Evolutionary conservation across 2,329 filamentous ascomycete species (phyloP).

Genomic region (Chaetomium globosum): DNA sequence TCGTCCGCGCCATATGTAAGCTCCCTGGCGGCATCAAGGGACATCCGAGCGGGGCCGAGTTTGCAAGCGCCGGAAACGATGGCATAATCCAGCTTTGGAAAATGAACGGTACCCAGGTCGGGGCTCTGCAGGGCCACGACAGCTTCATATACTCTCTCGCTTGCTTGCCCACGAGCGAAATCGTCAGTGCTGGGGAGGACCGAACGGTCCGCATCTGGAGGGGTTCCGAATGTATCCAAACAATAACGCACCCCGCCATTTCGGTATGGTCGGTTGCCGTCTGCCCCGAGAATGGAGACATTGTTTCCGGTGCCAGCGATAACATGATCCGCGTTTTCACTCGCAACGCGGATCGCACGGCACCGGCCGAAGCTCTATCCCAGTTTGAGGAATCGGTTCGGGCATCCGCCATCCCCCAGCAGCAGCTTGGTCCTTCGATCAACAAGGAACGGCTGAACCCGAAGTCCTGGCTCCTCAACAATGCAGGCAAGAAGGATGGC

Average conservation of each 20-base stretch:
- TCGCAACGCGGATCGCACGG: slow-evolving; percentile 68
- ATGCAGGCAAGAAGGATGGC: slow-evolving; percentile 90
- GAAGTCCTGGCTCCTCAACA: slow-evolving; percentile 79
- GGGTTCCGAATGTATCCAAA: slow-evolving; percentile 81
- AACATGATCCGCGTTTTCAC: slow-evolving; percentile 83
- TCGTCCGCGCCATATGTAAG: slow-evolving; percentile 84
- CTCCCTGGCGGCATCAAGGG: slow-evolving; percentile 60
- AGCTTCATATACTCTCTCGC: slow-evolving; percentile 91
- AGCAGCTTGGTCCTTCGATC: slow-evolving; percentile 73
- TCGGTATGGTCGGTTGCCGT: slow-evolving; percentile 94
- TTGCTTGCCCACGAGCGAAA: slow-evolving; percentile 76
- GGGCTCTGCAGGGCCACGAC: slow-evolving; percentile 82
- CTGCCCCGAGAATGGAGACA: slow-evolving; percentile 80
- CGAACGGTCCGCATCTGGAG: slow-evolving; percentile 91
- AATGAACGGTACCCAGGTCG: slow-evolving; percentile 73
- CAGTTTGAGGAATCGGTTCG: slow-evolving; percentile 82
- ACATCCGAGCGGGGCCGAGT: slow-evolving; percentile 82
- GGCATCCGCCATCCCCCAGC: slow-evolving; percentile 81
- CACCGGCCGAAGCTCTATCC: slow-evolving; percentile 66
- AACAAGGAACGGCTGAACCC: slow-evolving; percentile 92
- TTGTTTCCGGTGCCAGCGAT: slow-evolving; percentile 92
- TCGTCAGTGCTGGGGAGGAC: slow-evolving; percentile 91
- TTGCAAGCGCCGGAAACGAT: slow-evolving; percentile 93
- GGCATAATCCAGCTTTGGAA: slow-evolving; percentile 87
- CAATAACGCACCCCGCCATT: slow-evolving; percentile 94